Conservation (phyloP, 2,329 filamentous ascomycete species). For the Calonectria crousiana region DNA sequence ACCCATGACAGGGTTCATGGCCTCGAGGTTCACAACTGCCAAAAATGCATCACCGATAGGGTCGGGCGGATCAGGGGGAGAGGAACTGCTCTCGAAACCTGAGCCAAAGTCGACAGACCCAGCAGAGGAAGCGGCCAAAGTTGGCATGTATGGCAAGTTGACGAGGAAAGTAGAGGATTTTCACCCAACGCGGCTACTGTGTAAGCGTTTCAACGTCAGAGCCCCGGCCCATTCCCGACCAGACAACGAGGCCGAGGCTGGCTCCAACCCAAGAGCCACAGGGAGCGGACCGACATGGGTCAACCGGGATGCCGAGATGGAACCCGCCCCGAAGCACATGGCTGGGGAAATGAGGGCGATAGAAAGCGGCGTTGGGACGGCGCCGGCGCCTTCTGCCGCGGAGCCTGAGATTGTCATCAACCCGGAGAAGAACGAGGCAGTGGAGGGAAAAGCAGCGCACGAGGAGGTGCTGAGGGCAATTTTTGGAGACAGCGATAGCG, state of each 20-base stretch:
- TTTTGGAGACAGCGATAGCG: conserved; percentile 88
- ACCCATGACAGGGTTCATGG: conserved; percentile 93
- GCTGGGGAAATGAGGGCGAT: conserved; percentile 30
- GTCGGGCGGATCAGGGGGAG: conserved; percentile 22
- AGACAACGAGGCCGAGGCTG: conserved; percentile 55
- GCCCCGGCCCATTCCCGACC: conserved; percentile 76
- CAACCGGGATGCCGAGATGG: conserved; percentile 20
- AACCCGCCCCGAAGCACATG: conserved; percentile 9
- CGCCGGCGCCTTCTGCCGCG: conserved; percentile 8
- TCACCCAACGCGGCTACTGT: conserved; percentile 85
- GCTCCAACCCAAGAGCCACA: conserved; percentile 27
- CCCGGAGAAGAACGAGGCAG: conserved; percentile 73
- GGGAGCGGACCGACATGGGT: conserved; percentile 26
- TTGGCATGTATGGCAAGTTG: conserved; percentile 94
- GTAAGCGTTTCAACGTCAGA: conserved; percentile 93
- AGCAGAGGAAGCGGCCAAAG: conserved; percentile 85
- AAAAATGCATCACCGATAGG: conserved; percentile 57
- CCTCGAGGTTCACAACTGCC: conserved; percentile 87
- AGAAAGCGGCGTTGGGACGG: conserved; percentile 20
- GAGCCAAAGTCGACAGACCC: conserved; percentile 68
- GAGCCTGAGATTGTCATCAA: conserved; percentile 64
- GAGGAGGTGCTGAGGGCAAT: conserved; percentile 92
- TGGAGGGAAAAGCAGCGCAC: conserved; percentile 80
- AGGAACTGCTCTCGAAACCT: conserved; percentile 46
- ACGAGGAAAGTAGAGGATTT: conserved; percentile 81